Evolutionary conservation across 805 yeast species (phyloP), one percentile per base, ranked within the genome.

Genomic region (Kockiozyma suomiensis): DNA sequence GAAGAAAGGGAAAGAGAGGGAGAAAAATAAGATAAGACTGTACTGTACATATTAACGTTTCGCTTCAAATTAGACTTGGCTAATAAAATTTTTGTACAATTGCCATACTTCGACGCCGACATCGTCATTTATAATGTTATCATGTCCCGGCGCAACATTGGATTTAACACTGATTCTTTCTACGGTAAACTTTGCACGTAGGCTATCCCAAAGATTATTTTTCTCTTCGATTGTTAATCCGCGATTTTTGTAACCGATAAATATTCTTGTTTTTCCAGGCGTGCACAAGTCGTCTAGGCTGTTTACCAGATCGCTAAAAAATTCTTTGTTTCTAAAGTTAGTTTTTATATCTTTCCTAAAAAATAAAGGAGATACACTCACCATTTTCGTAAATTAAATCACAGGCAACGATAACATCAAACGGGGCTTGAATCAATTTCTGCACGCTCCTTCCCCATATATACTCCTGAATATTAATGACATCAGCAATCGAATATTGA

Each of bases 221-320:
- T 53, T 48, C 33, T 62, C 66, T 17, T 58, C 43, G 10, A 32
- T n/a, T 5, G 64, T 38, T 15, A 59, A 33, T 17, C 66, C 66
- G 10, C 66, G 64, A 4, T 56, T 41, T 33, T 62, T 62, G 58
- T 62, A 62, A n/a, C 66, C 66, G n/a, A 62, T 21, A 33, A 47
- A 59, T 4, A 62, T 41, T 2, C 23, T 38, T 12, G 65, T 61
- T 32, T 19, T 35, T 32, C 37, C 37, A 2, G 58, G 65, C 30
- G 43, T 43, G 21, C 54, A 45, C 5, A 59, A 35, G n/a, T 13
- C 43, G 13, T 40, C 49, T 19, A 62, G 41, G n/a, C 64, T 51
- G 32, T 32, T 15, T 19, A 62, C 17, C 25, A 62, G 56, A 19
- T 23, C 47, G 32, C n/a, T 45, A 23, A 56, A 42, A 28, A 35